phyloP scores from a whole-genome alignment of 192 early-diverging fungal genomes.

The Glomus cerebriforme region DNA sequence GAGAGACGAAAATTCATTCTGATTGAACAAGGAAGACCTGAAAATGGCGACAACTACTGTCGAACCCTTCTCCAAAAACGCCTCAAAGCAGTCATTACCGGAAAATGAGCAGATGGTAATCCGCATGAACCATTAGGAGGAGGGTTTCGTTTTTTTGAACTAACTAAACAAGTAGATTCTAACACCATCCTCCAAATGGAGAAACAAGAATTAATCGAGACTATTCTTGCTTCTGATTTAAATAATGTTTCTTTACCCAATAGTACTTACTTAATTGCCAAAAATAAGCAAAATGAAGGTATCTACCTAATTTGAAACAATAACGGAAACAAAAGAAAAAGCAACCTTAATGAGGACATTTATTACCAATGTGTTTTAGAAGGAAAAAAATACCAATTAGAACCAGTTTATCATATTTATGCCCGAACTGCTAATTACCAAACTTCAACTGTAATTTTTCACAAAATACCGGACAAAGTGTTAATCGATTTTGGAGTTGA shows the following conservation, averaged over 20 bases:
- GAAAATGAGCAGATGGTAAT: constrained; percentile 2
- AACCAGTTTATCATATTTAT: not conserved
- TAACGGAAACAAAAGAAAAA: not conserved
- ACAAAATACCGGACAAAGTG: not conserved
- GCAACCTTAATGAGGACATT: not conserved
- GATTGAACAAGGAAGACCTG: not conserved
- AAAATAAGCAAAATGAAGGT: not conserved
- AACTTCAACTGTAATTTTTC: not conserved
- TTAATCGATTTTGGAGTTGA: not conserved
- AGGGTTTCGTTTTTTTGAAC: not conserved
- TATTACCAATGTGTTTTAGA: not conserved
- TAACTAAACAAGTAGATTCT: not conserved
- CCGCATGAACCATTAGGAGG: not conserved
- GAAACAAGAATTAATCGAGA: not conserved
- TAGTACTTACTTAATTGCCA: not conserved
- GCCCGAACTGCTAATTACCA: not conserved
- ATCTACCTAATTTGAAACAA: not conserved
- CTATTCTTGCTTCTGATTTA: not conserved
- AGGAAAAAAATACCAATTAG: not conserved
- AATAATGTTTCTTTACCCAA: not conserved
- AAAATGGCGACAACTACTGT: not conserved
- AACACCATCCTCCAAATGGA: not conserved
- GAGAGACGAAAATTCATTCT: not conserved
- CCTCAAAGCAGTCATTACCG: not conserved
- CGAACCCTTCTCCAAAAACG: not conserved